Conservation (phyloP, 169 alveolate species). For the Theileria parva region DNA sequence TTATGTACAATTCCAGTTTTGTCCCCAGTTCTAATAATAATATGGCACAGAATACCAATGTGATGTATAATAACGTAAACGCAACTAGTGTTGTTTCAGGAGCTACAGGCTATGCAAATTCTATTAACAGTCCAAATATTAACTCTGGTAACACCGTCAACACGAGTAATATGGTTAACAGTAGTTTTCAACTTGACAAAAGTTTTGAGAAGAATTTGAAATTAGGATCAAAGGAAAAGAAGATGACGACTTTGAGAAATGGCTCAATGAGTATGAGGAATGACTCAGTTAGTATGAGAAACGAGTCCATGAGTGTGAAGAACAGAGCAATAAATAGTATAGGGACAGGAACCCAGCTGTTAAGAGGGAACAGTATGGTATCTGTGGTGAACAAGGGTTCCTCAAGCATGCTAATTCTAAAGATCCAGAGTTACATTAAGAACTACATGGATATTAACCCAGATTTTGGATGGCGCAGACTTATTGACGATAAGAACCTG, state of each 20-base stretch:
- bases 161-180: no score
- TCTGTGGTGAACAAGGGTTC: constrained; percentile 59
- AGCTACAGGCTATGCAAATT: no score
- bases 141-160: no score
- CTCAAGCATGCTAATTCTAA: constrained; percentile 44
- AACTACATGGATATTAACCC: constrained; percentile 63
- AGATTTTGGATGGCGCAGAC: constrained; percentile 67
- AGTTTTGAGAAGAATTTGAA: no score
- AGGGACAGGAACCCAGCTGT: constrained; percentile 10
- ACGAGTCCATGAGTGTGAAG: background rate
- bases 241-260: no score
- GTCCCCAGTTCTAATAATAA: background rate
- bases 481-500: constrained; percentile 36
- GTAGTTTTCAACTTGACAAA: no score
- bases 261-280: no score
- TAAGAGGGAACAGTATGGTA: constrained; percentile 24
- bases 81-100: no score
- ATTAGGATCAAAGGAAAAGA: no score
- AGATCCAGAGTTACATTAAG: constrained; percentile 35
- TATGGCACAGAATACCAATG: no score
- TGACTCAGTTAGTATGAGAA: background rate
- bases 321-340: background rate
- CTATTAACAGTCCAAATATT: no score
- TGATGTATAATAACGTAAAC: no score
- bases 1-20: background rate